Evolutionary conservation across 192 early-diverging fungal species (phyloP).

Genomic region (Lobosporangium transversale): DNA sequence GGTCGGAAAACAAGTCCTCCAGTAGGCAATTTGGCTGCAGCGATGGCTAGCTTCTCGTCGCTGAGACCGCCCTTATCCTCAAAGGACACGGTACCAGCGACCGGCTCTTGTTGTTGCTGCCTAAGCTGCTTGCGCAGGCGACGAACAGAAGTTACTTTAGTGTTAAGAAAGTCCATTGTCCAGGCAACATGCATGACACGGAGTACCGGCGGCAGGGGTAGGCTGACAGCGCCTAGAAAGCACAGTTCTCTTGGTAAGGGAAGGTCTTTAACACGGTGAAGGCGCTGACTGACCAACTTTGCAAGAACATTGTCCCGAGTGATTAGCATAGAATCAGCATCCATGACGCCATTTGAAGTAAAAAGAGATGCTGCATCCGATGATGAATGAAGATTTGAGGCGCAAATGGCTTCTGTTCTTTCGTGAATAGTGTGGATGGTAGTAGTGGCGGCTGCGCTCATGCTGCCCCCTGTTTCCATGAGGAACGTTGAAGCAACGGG

Average conservation of each 20-base stretch:
- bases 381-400: neutral
- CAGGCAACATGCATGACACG: constrained; percentile 46
- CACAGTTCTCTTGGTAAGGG: constrained; percentile 43
- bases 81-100: neutral
- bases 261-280: constrained; percentile 42
- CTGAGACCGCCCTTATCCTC: too few species aligned
- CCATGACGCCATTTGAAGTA: too few species aligned
- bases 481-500: constrained; percentile 1
- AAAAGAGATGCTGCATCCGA: too few species aligned
- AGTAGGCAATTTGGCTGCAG: too few species aligned
- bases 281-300: constrained; percentile 10
- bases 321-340: constrained; percentile 25
- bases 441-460: neutral
- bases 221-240: constrained; percentile 40
- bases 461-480: constrained; percentile 1
- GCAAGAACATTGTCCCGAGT: constrained; percentile 15
- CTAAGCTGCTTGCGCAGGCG: constrained; percentile 19
- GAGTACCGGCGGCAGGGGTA: constrained; percentile 30
- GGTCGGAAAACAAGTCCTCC: constrained; percentile 49
- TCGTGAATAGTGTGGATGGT: neutral
- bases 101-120: neutral
- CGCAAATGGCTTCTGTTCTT: too few species aligned
- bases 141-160: constrained; percentile 9
- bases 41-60: too few species aligned
- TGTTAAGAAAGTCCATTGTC: constrained; percentile 45